Conservation (phyloP, 768 basidiomycete genomes). For the Boletus rubroflammeus region DNA sequence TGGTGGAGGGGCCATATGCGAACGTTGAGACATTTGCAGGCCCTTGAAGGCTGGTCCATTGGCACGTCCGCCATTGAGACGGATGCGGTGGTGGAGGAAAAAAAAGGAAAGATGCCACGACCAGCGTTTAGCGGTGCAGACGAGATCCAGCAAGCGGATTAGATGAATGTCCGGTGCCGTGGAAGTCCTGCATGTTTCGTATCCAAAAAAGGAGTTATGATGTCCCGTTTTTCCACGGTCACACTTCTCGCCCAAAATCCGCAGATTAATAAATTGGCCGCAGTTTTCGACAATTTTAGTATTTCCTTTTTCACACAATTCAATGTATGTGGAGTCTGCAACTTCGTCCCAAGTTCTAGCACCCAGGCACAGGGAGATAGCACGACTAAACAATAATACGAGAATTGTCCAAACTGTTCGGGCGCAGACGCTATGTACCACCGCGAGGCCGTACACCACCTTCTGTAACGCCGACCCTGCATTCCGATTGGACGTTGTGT, state of each 20-base stretch:
- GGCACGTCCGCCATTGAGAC: constrained; percentile 23
- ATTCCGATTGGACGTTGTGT: constrained; percentile 7
- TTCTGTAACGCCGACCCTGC: constrained; percentile 4
- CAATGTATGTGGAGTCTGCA: background rate
- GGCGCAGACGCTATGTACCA: constrained; percentile 1
- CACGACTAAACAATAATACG: constrained; percentile 4
- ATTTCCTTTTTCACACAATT: constrained; percentile 6
- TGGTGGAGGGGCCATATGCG: constrained; percentile 43
- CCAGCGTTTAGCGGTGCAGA: constrained; percentile 27
- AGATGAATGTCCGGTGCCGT: constrained; percentile 35
- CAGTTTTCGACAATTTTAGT: constrained; percentile 9
- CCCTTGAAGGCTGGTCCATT: constrained; percentile 32
- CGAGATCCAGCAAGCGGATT: constrained; percentile 26
- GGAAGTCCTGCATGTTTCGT: constrained; percentile 24
- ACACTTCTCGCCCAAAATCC: constrained; percentile 3
- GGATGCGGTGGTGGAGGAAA: constrained; percentile 15
- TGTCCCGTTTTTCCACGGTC: constrained; percentile 19
- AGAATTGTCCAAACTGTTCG: background rate
- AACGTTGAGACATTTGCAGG: constrained; percentile 74
- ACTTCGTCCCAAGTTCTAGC: background rate
- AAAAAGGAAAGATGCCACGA: constrained; percentile 14
- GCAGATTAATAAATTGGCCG: background rate
- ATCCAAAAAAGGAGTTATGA: constrained; percentile 24
- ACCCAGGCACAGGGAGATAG: constrained; percentile 13
- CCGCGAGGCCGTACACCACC: constrained; percentile 4